Conservation (phyloP, 768 basidiomycete genomes). For the Mycena maculata region DNA sequence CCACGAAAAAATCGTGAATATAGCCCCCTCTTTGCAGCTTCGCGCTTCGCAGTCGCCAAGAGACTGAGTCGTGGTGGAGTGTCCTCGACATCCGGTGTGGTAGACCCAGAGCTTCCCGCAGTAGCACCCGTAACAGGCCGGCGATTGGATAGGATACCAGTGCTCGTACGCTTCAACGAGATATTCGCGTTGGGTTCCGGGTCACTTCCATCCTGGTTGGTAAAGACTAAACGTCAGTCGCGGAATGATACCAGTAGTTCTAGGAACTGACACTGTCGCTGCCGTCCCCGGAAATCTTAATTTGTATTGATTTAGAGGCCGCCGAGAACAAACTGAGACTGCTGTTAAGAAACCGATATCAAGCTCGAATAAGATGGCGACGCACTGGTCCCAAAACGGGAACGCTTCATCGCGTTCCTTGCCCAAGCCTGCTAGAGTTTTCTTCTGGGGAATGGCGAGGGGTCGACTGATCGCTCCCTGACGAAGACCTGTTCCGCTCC, state of each 20-base stretch:
- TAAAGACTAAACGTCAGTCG: conserved; percentile 4
- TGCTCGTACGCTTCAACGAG: conserved; percentile 68
- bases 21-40: conserved; percentile 78
- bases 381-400: conserved; percentile 98
- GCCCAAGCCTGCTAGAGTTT: conserved; percentile 86
- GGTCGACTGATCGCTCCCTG: conserved; percentile 83
- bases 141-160: conserved; percentile 82
- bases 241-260: conserved; percentile 10
- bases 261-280: conserved; percentile 53
- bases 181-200: conserved; percentile 29
- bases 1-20: conserved; percentile 89
- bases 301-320: conserved; percentile 84
- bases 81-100: conserved; percentile 50
- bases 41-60: conserved; percentile 75
- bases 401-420: conserved; percentile 96
- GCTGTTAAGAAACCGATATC: not conserved
- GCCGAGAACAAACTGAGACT: conserved; percentile 78
- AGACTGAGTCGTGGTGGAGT: conserved; percentile 57
- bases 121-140: conserved; percentile 65
- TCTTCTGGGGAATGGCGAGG: conserved; percentile 84
- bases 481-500: conserved; percentile 87
- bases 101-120: conserved; percentile 58
- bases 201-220: conserved; percentile 34
- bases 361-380: conserved; percentile 31
- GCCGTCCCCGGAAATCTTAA: conserved; percentile 68